Evolutionary conservation across 495 filamentous ascomycete genomes (phyloP), one percentile per base, ranked within the genome.

Genomic region (Annulohypoxylon maeteangense): DNA sequence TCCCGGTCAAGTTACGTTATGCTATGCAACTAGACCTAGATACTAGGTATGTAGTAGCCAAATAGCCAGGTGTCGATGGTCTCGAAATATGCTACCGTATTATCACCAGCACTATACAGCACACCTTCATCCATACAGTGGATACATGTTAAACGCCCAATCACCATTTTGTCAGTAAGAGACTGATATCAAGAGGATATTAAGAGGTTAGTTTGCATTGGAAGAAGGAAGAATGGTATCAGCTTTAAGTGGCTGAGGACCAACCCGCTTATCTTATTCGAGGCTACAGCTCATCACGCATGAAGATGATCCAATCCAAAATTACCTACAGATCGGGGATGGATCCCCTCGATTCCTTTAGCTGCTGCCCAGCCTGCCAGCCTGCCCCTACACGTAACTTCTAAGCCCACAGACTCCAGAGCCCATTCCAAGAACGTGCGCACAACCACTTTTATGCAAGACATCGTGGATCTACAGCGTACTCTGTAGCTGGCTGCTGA

Each of bases 251-350:
- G 60, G 48, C 20, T 38, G 34, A 54, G 45, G 14, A 51, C 61
- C 44, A 50, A 59, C 44, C n/a, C 62, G 56, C 31, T 51, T 42
- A 50, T 58, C 47, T 58, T 42, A n/a, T 27, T 16, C 63, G 59
- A 66, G 48, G 64, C 66, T 75, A 74, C 80, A 81, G 54, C 74
- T 76, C 76, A 80, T 81, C 80, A 76, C 80, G 80, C 80, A 78
- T 79, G 65, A 79, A 72, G 56, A 69, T 62, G 42, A 58, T 54
- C 66, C 70, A 72, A 72, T 72, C 56, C 65, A 62, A 23, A 64
- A 68, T 68, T 65, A 62, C 60, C 60, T 57, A 72, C 61, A 65
- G 32, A 53, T 44, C 36, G 36, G 36, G 34, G 40, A 70, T 68
- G 64, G 69, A 38, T 71, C 62, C 48, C 63, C 66, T 59, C 32